A percentile compares a stretch with the other conserved stretches of the same genome.
Conservation (phyloP, 179 eudicot genomes). For the Corrigiola litoralis region DNA sequence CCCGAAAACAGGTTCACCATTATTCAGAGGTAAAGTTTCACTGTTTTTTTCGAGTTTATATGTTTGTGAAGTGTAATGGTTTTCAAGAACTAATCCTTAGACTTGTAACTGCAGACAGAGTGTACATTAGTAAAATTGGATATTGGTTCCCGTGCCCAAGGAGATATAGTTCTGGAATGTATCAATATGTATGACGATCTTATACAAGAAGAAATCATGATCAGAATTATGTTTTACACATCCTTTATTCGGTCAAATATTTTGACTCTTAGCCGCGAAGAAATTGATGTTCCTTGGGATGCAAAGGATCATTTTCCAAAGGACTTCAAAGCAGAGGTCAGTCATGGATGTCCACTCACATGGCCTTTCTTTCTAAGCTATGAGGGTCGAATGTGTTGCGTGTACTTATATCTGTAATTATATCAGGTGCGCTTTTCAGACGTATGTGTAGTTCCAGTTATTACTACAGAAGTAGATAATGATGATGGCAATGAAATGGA, state of each 20-base stretch:
- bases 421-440: slow-evolving; percentile 83
- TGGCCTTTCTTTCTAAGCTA: slow-evolving; percentile 17
- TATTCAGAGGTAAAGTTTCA: slow-evolving; percentile 53
- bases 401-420: slow-evolving; percentile 38
- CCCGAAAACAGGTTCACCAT: slow-evolving; percentile 39
- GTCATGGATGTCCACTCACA: slow-evolving; percentile 15
- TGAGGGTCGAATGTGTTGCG: slow-evolving; percentile 43
- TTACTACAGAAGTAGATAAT: slow-evolving; percentile 33
- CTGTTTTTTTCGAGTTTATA: neutral
- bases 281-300: slow-evolving; percentile 79
- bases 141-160: slow-evolving; percentile 66
- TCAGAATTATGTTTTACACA: slow-evolving; percentile 82
- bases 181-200: slow-evolving; percentile 61
- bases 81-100: slow-evolving; percentile 14
- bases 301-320: slow-evolving; percentile 62
- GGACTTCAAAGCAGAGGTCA: slow-evolving; percentile 80
- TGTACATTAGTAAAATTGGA: slow-evolving; percentile 59
- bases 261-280: slow-evolving; percentile 63
- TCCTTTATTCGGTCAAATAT: slow-evolving; percentile 69
- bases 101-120: slow-evolving; percentile 61
- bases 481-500: slow-evolving; percentile 58
- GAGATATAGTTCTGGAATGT: slow-evolving; percentile 85
- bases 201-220: slow-evolving; percentile 62
- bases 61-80: neutral
- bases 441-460: slow-evolving; percentile 44